Conservation (phyloP, 306 rosid genomes). For the Neltuma alba region DNA sequence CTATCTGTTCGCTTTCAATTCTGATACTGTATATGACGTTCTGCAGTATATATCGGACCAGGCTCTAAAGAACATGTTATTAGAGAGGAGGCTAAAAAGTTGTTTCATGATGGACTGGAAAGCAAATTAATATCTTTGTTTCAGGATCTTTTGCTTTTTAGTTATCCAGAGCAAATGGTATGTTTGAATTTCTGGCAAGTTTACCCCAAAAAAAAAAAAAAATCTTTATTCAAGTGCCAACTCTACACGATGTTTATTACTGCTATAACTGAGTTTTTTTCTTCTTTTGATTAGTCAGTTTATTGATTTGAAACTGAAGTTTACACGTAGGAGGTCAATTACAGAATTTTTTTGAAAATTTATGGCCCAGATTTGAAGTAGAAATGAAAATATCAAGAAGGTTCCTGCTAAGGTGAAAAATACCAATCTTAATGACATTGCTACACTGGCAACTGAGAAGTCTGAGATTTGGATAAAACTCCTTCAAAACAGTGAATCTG, state of each 20-base stretch:
- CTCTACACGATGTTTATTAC: neutral
- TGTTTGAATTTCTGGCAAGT: constrained; percentile 27
- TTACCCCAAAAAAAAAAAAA: neutral
- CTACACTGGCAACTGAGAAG: neutral
- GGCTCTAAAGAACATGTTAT: constrained; percentile 53
- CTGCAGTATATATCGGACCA: constrained; percentile 72
- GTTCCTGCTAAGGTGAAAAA: neutral
- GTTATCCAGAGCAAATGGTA: constrained; percentile 84
- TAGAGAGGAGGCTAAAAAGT: constrained; percentile 65
- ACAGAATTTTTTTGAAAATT: neutral
- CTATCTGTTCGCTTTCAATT: constrained; percentile 23
- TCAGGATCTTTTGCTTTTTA: constrained; percentile 62
- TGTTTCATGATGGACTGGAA: constrained; percentile 81
- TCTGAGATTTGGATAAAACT: neutral
- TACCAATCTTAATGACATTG: neutral
- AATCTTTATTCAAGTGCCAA: neutral
- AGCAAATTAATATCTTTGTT: constrained; percentile 60
- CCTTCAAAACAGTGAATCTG: neutral
- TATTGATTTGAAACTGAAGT: neutral
- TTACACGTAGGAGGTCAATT: neutral
- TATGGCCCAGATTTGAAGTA: neutral
- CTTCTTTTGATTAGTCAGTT: neutral
- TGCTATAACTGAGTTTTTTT: neutral
- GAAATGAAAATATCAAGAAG: neutral
- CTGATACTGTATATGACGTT: constrained; percentile 36